A percentile compares a stretch with the other conserved stretches of the same genome.
These are phyloP conservation scores for Aspergillus sparsus DNA, from an alignment of 495 filamentous ascomycete genomes.

Conservation along the genomic window DNA sequence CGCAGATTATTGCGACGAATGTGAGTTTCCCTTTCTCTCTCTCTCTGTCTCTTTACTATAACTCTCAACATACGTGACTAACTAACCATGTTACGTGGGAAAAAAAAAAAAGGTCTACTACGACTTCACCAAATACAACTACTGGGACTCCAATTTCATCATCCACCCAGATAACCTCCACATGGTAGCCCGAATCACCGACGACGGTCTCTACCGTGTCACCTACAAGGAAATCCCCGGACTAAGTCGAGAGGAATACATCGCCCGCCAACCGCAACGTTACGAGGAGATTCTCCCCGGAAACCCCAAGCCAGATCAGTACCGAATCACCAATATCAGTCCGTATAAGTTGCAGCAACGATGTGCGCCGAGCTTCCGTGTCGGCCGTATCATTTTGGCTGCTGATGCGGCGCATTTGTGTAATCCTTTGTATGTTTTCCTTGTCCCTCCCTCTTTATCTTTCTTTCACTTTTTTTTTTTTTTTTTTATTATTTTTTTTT, in stretches of 20 bases:
- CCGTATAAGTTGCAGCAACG: constrained; percentile 65
- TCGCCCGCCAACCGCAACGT: constrained; percentile 51
- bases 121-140: constrained; percentile 55
- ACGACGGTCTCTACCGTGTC: constrained; percentile 60
- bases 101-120: constrained; percentile 60
- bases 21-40: constrained; percentile 32
- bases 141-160: constrained; percentile 60
- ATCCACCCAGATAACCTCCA: constrained; percentile 60
- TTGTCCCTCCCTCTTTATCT: not conserved
- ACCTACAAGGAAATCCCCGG: constrained; percentile 58
- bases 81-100: no score
- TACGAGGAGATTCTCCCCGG: constrained; percentile 60
- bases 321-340: constrained; percentile 54
- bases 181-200: constrained; percentile 60
- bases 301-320: constrained; percentile 57
- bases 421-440: constrained; percentile 45
- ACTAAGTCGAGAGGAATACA: constrained; percentile 54
- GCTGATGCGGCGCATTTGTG: constrained; percentile 57
- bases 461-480: not conserved
- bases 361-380: constrained; percentile 56
- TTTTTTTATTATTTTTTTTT: not conserved
- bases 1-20: constrained; percentile 64
- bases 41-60: not conserved
- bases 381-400: constrained; percentile 57
- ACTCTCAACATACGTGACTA: no score